Evolutionary conservation across 352 stramenopile genomes (phyloP).

Genomic region (Pythium graminicola): DNA sequence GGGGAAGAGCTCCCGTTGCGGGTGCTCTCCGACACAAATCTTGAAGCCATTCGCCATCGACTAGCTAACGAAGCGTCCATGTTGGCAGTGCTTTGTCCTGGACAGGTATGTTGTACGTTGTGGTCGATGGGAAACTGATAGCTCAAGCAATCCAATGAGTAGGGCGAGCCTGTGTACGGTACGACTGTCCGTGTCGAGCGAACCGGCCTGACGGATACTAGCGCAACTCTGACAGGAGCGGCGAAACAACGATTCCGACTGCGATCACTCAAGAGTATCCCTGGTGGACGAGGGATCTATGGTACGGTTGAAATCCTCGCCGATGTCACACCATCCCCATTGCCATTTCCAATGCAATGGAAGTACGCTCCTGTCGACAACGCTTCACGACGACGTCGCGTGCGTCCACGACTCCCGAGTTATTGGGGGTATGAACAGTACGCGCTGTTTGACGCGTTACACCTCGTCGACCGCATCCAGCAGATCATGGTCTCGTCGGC

Average conservation of each 20-base stretch:
- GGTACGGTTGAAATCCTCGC: slow-evolving; percentile 63
- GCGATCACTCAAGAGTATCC: slow-evolving; percentile 22
- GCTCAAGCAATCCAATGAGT: background rate
- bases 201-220: slow-evolving; percentile 38
- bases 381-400: background rate
- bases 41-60: slow-evolving; percentile 41
- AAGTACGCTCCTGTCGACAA: background rate
- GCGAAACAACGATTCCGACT: slow-evolving; percentile 68
- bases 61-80: slow-evolving; percentile 40
- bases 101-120: no score
- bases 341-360: slow-evolving; percentile 33
- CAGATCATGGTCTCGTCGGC: slow-evolving; percentile 59
- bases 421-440: slow-evolving; percentile 49
- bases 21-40: slow-evolving; percentile 52
- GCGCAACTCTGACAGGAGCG: slow-evolving; percentile 44
- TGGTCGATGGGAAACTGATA: no score
- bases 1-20: slow-evolving; percentile 70
- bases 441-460: slow-evolving; percentile 47
- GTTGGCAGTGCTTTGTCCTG: slow-evolving; percentile 48
- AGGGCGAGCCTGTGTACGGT: slow-evolving; percentile 42
- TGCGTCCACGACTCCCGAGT: slow-evolving; percentile 27
- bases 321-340: slow-evolving; percentile 29
- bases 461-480: slow-evolving; percentile 61
- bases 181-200: slow-evolving; percentile 67
- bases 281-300: slow-evolving; percentile 10